A percentile compares a stretch with the other conserved stretches of the same genome.
These are phyloP conservation scores for Lichtheimia ramosa DNA, from an alignment of 371 early-diverging fungal genomes.

Conservation along the genomic window DNA sequence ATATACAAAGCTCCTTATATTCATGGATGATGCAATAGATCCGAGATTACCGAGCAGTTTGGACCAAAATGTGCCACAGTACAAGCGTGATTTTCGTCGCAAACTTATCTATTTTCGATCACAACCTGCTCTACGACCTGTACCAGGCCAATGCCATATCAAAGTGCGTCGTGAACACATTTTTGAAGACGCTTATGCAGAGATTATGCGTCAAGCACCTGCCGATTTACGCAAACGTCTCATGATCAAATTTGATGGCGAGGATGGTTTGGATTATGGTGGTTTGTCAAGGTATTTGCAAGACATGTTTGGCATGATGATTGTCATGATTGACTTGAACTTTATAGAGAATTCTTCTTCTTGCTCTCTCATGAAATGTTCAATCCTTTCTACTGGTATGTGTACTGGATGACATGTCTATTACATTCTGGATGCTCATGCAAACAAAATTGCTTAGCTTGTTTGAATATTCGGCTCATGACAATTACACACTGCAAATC, in stretches of 20 bases:
- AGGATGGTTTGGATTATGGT: conserved; percentile 98
- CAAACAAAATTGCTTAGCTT: conserved; percentile 39
- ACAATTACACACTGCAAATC: conserved; percentile 95
- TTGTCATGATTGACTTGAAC: background rate
- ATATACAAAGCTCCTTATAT: no score
- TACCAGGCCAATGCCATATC: conserved; percentile 92
- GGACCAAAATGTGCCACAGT: conserved; percentile 94
- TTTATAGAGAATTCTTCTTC: conserved; percentile 90
- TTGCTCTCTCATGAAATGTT: conserved; percentile 97
- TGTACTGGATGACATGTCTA: background rate
- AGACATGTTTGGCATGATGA: background rate
- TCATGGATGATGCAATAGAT: conserved; percentile 36
- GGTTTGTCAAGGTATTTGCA: conserved; percentile 80
- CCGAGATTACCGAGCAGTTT: conserved; percentile 92
- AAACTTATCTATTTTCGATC: conserved; percentile 95
- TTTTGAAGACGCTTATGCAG: conserved; percentile 94
- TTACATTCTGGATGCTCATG: background rate
- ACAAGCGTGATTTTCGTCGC: conserved; percentile 96
- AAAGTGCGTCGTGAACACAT: conserved; percentile 85
- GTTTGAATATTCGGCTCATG: conserved; percentile 97
- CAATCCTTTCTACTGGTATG: conserved; percentile 91
- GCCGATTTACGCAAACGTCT: conserved; percentile 90
- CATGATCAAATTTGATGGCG: conserved; percentile 97
- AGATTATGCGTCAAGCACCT: conserved; percentile 86
- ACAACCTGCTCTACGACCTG: conserved; percentile 87